Evolutionary conservation across 1,284 basidiomycete species (phyloP).

Genomic region (Thelephora terrestris): DNA sequence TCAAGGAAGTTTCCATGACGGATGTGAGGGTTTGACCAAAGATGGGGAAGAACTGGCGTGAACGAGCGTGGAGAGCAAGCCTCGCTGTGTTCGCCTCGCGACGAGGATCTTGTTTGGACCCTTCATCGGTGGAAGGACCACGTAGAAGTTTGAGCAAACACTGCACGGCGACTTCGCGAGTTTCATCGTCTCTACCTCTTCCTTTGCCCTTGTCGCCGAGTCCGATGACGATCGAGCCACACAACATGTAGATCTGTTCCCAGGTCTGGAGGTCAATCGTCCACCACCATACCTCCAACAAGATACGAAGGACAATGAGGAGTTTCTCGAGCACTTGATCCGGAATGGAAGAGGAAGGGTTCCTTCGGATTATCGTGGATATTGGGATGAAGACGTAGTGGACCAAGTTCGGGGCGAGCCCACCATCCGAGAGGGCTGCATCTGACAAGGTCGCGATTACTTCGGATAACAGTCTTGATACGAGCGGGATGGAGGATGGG

Average conservation of each 20-base stretch:
- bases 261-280: constrained; percentile 52
- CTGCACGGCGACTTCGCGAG: constrained; percentile 52
- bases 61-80: constrained; percentile 37
- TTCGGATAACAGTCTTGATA: constrained; percentile 41
- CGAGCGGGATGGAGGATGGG: constrained; percentile 39
- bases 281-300: constrained; percentile 78
- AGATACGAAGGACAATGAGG: constrained; percentile 45
- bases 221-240: constrained; percentile 56
- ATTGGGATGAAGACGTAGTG: constrained; percentile 84
- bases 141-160: constrained; percentile 51
- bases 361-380: constrained; percentile 71
- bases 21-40: constrained; percentile 77
- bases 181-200: constrained; percentile 65
- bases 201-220: constrained; percentile 50
- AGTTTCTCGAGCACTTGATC: constrained; percentile 73
- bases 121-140: constrained; percentile 31
- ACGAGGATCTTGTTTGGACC: constrained; percentile 16
- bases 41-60: constrained; percentile 55
- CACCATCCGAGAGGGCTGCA: constrained; percentile 27
- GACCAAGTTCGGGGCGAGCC: constrained; percentile 53
- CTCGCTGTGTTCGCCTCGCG: constrained; percentile 23
- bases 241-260: constrained; percentile 81
- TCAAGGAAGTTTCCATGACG: constrained; percentile 46
- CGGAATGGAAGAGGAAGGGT: constrained; percentile 55
- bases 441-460: constrained; percentile 39